phyloP scores from a whole-genome alignment of 2,329 filamentous ascomycete genomes.

The Microdochium trichocladiopsis region DNA sequence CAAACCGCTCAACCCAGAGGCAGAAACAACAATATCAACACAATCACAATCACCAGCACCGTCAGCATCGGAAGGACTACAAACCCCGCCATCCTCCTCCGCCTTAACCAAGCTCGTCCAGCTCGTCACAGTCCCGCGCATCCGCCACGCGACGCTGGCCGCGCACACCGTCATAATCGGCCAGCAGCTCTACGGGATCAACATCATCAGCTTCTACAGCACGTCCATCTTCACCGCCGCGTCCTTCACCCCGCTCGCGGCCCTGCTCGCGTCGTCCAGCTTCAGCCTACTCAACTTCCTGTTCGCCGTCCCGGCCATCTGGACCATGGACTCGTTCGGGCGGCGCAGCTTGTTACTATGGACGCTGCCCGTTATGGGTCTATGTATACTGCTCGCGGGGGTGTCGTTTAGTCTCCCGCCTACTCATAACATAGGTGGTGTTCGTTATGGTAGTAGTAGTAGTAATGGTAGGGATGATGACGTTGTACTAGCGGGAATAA shows the following conservation, averaged over 20 bases:
- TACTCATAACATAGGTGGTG: slow-evolving; percentile 34
- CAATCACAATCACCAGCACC: not conserved
- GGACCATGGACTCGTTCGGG: slow-evolving; percentile 61
- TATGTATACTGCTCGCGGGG: slow-evolving; percentile 44
- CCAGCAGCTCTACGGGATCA: slow-evolving; percentile 55
- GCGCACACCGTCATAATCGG: slow-evolving; percentile 62
- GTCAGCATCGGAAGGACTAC: not conserved
- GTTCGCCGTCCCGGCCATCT: slow-evolving; percentile 60
- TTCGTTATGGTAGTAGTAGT: slow-evolving; percentile 43
- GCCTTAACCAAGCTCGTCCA: slow-evolving; percentile 23
- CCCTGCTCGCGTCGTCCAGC: slow-evolving; percentile 33
- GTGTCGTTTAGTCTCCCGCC: slow-evolving; percentile 20
- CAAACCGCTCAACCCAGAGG: not conserved
- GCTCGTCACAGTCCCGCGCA: slow-evolving; percentile 49
- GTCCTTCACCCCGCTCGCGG: slow-evolving; percentile 29
- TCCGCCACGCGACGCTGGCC: slow-evolving; percentile 56
- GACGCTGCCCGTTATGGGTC: slow-evolving; percentile 58
- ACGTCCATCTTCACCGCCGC: slow-evolving; percentile 39
- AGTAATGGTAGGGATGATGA: not conserved
- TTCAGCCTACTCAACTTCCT: slow-evolving; percentile 53
- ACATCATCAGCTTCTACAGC: too few relatives aligned
- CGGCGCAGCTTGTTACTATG: slow-evolving; percentile 54
- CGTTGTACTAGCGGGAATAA: not conserved
- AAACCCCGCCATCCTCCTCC: not conserved
- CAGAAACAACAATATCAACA: not conserved